Percentiles rank a stretch among this genome's conserved stretches.
These are phyloP conservation scores for Globisporangium alternatum DNA, from an alignment of 352 stramenopile species.

Conservation along the genomic window DNA sequence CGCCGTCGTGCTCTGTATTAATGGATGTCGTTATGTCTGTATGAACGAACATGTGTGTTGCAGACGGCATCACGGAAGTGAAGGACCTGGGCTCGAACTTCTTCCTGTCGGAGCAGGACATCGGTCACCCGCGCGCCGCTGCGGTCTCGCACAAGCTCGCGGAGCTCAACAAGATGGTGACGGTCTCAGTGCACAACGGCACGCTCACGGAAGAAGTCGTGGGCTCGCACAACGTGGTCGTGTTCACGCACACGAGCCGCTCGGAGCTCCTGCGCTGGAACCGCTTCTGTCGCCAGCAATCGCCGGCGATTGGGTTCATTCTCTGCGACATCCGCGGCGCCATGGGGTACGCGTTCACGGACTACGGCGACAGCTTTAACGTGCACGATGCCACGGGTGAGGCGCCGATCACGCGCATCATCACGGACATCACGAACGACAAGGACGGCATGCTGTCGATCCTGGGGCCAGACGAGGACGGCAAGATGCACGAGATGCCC, in stretches of 20 bases:
- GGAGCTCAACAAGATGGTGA: conserved; percentile 92
- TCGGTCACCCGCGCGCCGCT: conserved; percentile 58
- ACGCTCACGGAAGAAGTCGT: conserved; percentile 61
- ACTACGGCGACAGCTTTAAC: conserved; percentile 76
- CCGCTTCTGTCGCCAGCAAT: conserved; percentile 81
- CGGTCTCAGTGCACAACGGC: conserved; percentile 70
- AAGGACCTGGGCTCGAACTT: conserved; percentile 93
- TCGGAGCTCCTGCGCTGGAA: conserved; percentile 88
- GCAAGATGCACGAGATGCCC: conserved; percentile 87
- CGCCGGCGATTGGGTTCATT: conserved; percentile 79
- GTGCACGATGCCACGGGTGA: conserved; percentile 80
- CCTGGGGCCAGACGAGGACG: conserved; percentile 77
- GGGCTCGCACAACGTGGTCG: conserved; percentile 79
- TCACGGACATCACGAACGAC: conserved; percentile 85
- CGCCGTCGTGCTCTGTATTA: neutral
- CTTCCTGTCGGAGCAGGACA: conserved; percentile 85
- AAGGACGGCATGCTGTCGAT: conserved; percentile 72
- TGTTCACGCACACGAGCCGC: conserved; percentile 80
- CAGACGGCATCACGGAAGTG: conserved; percentile 63
- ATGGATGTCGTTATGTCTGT: neutral
- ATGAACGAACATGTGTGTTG: neutral
- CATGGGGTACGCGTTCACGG: conserved; percentile 79
- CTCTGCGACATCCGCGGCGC: conserved; percentile 71
- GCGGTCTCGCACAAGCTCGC: conserved; percentile 79
- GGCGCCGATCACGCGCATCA: conserved; percentile 82